Evolutionary conservation across 345 rosid species (phyloP), one percentile per base, ranked within the genome.

Genomic region (Pistacia vera): DNA sequence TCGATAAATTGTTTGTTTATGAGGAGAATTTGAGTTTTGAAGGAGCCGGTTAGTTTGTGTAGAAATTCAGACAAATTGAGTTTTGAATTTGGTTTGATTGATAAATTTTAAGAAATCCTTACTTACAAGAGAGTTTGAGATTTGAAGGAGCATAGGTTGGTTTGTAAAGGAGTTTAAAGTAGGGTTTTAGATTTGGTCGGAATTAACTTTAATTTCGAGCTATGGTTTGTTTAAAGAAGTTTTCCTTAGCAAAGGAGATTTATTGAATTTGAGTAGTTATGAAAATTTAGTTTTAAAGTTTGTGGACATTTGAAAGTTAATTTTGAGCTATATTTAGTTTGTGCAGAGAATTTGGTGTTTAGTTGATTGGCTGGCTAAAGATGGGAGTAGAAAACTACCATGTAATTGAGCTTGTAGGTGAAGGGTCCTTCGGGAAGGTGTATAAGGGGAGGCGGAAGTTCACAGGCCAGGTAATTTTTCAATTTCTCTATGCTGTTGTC

Each of bases 351-450:
- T 48, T 67, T 48, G 71, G 41, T 25, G 56, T 14, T 9, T 12
- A 48, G 25, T 67, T 49, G 16, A 16, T 61, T 49, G 20, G 66
- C 25, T 28, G 55, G 30, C 22, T 41, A 25, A 78, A 44, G 41
- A 95, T 93, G 97, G 98, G 97, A 30, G 86, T 96, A 9, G 98
- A 92, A 75, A 84, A 92, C 71, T 93, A 96, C 83, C 97, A 96
- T 79, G 98, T 96, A 51, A 92, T 92, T 51, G 99, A 93, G 88
- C 93, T 92, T 61, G 97, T 93, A 5, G 99, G 99, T 60, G 99
- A 96, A 86, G 99, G 99, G 41, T 96, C 98, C 30, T 96, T 93
- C 17, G 98, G 99, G 13, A 96, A 95, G 79, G 99, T 95, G 6
- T 92, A 92, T 72, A 93, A 92, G 77, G 99, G 99, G 71, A 84